Evolutionary conservation across 2,329 filamentous ascomycete species (phyloP).

Genomic region (Alternaria triticina): DNA sequence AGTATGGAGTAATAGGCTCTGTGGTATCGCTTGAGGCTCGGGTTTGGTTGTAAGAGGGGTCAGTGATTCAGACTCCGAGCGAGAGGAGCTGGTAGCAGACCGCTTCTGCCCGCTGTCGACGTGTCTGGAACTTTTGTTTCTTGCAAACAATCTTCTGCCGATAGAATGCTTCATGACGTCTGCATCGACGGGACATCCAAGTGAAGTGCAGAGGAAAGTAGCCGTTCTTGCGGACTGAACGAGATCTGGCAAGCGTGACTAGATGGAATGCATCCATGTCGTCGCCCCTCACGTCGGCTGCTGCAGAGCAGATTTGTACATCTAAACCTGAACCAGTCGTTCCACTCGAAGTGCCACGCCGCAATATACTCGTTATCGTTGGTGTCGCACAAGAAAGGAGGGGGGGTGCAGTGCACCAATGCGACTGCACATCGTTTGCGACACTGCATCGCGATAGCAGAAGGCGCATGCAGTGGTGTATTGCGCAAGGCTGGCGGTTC

Average conservation of each 20-base stretch:
- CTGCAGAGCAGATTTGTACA: neutral
- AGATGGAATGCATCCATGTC: neutral
- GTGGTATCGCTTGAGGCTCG: neutral
- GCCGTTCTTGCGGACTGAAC: neutral
- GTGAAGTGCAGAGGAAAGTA: neutral
- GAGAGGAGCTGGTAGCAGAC: neutral
- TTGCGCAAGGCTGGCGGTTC: neutral
- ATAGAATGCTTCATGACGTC: neutral
- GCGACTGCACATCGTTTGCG: neutral
- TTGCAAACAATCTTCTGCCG: neutral
- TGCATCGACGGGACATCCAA: neutral
- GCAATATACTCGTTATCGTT: neutral
- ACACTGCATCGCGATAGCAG: neutral
- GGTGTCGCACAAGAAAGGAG: neutral
- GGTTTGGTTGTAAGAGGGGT: neutral
- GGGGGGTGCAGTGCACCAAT: neutral
- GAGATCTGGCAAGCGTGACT: neutral
- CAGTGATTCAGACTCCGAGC: neutral
- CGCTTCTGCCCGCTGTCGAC: neutral
- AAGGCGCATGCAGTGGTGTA: neutral
- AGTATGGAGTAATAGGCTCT: neutral
- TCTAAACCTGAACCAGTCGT: neutral
- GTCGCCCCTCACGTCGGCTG: neutral
- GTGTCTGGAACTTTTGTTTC: neutral
- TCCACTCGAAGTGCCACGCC: neutral